Evolutionary conservation across 2,329 filamentous ascomycete genomes (phyloP), one percentile per base, ranked within the genome.

Genomic region (Penicillium sclerotiorum): DNA sequence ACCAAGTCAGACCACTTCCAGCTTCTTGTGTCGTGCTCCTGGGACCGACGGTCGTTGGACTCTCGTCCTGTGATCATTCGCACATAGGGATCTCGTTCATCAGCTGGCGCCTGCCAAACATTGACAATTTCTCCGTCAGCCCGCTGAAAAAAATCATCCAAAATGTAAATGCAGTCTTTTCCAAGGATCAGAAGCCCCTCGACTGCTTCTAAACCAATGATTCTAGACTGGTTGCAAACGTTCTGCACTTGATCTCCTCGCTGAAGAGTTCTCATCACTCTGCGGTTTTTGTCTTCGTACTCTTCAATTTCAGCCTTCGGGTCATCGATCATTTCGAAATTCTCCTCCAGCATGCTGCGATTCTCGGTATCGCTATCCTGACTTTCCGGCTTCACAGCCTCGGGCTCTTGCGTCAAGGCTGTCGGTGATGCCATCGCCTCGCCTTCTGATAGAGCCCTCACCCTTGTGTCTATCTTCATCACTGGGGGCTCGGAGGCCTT

Each of bases 251-350:
- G 84, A 63, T 99, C 94, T 5, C 92, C 91, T 11, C 88, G 87
- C 60, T 96, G 88, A 9, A 99, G 79, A 56, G 90, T 93, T 44
- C 94, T 84, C 90, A 97, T 95, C 37, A 99, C 93, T 70, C 96
- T 96, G 37, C 95, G 84, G 64, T 99, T 97, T 76, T 96, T 97
- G 70, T 99, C 95, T 71, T 99, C 95, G 55, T 95, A 95, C 1
- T 86, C 87, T 58, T 94, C 90, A 21, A 89, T 83, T 33, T 88
- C 84, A 49, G 93, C 88, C 62, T 91, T 91, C 0, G 93, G 92
- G 53, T 96, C 93, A 52, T 97, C 92, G 6, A 99, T 87, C 58
- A 99, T 84, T 72, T 99, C 94, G 65, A 96, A 99, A 58, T 95
- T 95, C 38, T 97, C 94, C 49, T 96, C 94, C 0, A 86, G 75